Conservation (phyloP, 306 rosid genomes). For the Ziziphus jujuba region DNA sequence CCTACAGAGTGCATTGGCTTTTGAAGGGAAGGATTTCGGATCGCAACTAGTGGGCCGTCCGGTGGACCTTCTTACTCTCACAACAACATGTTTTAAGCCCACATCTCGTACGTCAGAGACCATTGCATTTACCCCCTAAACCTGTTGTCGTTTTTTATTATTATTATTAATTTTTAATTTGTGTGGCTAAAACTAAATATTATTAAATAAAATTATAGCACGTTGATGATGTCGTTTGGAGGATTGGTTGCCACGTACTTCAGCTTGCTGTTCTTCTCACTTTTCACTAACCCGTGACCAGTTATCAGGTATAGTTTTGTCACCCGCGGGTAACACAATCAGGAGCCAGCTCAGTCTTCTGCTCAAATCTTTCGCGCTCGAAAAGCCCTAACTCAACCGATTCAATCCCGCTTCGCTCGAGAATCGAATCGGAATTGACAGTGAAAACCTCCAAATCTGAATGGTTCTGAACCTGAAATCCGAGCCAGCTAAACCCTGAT, state of each 20-base stretch:
- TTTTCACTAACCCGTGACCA: no score
- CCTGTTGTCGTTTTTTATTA: no score
- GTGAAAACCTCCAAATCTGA: not conserved
- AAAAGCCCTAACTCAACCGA: not conserved
- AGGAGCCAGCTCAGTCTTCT: not conserved
- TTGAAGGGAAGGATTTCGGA: no score
- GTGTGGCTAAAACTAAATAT: no score
- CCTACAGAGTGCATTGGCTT: not conserved
- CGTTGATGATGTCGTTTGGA: no score
- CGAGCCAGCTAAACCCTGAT: not conserved
- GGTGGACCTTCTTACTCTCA: no score
- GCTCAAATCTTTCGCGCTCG: slow-evolving; percentile 10
- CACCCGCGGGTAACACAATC: not conserved
- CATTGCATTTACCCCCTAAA: not conserved
- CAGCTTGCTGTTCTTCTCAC: no score
- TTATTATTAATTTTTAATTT: no score
- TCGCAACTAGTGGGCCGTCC: no score
- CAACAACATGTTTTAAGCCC: not conserved
- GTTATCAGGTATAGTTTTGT: not conserved
- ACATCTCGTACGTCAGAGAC: not conserved
- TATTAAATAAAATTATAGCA: no score
- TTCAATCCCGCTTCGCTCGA: not conserved
- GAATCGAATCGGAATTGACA: not conserved
- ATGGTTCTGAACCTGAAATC: not conserved
- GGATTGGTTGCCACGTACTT: no score